These are phyloP conservation scores for Fusarium devonianum DNA, from an alignment of 2,329 filamentous ascomycete genomes.

Conservation along the genomic window DNA sequence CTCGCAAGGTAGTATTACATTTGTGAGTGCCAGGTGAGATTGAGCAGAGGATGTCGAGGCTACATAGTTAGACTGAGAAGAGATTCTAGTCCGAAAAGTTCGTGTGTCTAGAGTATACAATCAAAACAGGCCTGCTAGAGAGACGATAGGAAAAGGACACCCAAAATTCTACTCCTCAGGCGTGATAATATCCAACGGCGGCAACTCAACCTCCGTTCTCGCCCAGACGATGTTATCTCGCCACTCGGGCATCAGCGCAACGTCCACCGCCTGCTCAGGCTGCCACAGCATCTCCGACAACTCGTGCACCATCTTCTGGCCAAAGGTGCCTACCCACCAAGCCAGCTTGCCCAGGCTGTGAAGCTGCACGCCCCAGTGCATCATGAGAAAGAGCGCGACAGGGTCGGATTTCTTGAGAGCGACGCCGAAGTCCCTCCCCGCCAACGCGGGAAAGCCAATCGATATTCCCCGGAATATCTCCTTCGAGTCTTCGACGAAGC, in stretches of 20 bases:
- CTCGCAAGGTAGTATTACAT: too few species aligned
- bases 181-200: background rate
- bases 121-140: too few species aligned
- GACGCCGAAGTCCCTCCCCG: conserved; percentile 42
- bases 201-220: conserved; percentile 25
- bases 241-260: conserved; percentile 25
- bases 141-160: too few species aligned
- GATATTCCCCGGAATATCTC: conserved; percentile 44
- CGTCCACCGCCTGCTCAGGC: background rate
- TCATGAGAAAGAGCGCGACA: conserved; percentile 47
- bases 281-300: conserved; percentile 24
- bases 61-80: too few species aligned
- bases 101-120: too few species aligned
- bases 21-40: too few species aligned
- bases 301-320: conserved; percentile 33
- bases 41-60: too few species aligned
- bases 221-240: conserved; percentile 32
- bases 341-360: conserved; percentile 31
- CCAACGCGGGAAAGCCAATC: conserved; percentile 43
- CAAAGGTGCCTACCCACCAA: conserved; percentile 40
- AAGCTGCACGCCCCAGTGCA: conserved; percentile 50
- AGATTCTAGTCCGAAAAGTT: too few species aligned
- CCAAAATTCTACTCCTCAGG: background rate
- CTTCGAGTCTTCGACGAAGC: conserved; percentile 47
- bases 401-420: conserved; percentile 45